Evolutionary conservation across 176 grass and related monocot species (phyloP), one percentile per base, ranked within the genome.

Genomic region (Juncus inflexus): DNA sequence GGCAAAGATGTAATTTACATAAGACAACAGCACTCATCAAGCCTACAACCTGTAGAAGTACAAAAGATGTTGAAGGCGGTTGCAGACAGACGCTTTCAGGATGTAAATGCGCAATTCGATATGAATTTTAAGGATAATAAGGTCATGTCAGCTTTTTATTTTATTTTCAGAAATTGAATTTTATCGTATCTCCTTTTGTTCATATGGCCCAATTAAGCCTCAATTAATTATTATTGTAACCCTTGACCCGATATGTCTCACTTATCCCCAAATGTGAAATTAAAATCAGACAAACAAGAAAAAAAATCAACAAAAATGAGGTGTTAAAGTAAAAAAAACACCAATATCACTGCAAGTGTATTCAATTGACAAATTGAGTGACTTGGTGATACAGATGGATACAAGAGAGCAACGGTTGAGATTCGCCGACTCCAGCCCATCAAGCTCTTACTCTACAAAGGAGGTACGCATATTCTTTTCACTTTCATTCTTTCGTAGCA

Each of bases 1-100:
- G 92, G 92, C 77, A 97, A 91, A 73, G 92, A 97, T 84, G 87
- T 91, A 55, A 83, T 97, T 69, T 97, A 76, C 83, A 70, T 97
- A 65, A 91, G 73, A 55, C 87, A 97, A 53, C 87, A 91, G 1
- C 92, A 97, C 51, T 89, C 80, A 11, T 91, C 92, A 41, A 89
- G 60, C 52, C 74, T 97, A 38, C 92, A 91, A 70, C 50, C 79
- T 56, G 77, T 83, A 58, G 88, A 97, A 77, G 82, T 97, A 81
- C 92, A 97, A 64, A 91, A 91, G 69, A 86, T 66, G 60, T 80
- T 97, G 41, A 91, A 91, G 67, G 85, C 84, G 38, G 64, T 89
- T 69, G 90, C 92, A 62, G 87, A 97, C 68, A 83, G 51, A 73
- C 84, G 85, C 76, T 97, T 91, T 76, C 38, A 81, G 40, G 70